These are phyloP conservation scores for Trichosporon inkin DNA, from an alignment of 1,284 basidiomycete genomes.

Conservation along the genomic window DNA sequence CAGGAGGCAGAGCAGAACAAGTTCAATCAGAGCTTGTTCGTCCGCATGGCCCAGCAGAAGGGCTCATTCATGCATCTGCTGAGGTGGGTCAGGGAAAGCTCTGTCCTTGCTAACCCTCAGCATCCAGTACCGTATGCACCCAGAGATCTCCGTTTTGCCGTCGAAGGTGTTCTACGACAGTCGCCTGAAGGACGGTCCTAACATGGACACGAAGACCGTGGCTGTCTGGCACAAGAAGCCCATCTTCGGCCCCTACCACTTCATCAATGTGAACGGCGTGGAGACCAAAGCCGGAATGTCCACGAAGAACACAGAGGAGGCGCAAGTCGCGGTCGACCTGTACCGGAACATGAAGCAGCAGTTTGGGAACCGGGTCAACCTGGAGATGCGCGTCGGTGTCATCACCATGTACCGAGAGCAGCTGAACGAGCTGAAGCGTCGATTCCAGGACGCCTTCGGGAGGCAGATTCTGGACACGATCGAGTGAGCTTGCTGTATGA, in stretches of 20 bases:
- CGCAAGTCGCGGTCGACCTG: slow-evolving; percentile 69
- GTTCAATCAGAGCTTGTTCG: slow-evolving; percentile 90
- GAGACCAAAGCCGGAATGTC: slow-evolving; percentile 61
- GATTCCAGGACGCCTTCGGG: slow-evolving; percentile 72
- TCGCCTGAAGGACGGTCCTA: slow-evolving; percentile 77
- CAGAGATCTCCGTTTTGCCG: slow-evolving; percentile 85
- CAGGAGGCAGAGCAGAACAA: slow-evolving; percentile 71
- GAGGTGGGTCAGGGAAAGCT: slow-evolving; percentile 56
- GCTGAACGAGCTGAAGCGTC: slow-evolving; percentile 67
- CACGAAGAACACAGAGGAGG: slow-evolving; percentile 73
- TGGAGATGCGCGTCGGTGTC: slow-evolving; percentile 78
- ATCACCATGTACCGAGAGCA: slow-evolving; percentile 96
- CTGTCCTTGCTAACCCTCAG: slow-evolving; percentile 24
- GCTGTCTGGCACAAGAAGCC: slow-evolving; percentile 80
- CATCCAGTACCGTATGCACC: slow-evolving; percentile 99
- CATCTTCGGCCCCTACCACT: slow-evolving; percentile 82
- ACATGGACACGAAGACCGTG: slow-evolving; percentile 76
- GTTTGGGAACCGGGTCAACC: slow-evolving; percentile 59
- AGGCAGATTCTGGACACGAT: slow-evolving; percentile 66
- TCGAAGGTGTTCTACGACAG: slow-evolving; percentile 85
- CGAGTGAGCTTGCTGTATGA: slow-evolving; percentile 53
- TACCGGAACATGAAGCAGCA: slow-evolving; percentile 70
- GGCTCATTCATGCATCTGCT: slow-evolving; percentile 82
- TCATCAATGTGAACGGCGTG: slow-evolving; percentile 67
- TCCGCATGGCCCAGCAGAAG: slow-evolving; percentile 76